Evolutionary conservation across 176 grass and related monocot genomes (phyloP).

Genomic region (Aechmea fasciata): DNA sequence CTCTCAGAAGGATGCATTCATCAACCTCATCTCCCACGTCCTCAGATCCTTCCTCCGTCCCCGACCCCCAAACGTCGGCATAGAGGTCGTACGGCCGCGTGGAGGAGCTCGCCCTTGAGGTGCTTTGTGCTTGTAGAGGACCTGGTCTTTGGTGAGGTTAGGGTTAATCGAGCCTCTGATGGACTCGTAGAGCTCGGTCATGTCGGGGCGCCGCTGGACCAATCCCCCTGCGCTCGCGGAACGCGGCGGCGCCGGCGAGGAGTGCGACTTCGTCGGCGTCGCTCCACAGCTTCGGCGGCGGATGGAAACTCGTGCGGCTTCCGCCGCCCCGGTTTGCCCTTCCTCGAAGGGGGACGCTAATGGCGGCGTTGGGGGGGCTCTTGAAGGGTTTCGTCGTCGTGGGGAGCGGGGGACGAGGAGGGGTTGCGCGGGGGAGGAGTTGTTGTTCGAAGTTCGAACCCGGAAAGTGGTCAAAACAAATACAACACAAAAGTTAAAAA

Average conservation of each 20-base stretch:
- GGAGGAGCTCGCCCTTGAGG: conserved; percentile 73
- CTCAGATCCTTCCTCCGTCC: conserved; percentile 10
- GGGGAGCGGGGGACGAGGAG: neutral
- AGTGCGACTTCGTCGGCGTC: conserved; percentile 50
- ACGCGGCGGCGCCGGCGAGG: conserved; percentile 37
- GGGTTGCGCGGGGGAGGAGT: neutral
- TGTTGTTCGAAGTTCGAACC: neutral
- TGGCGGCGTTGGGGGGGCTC: conserved; percentile 14
- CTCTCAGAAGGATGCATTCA: neutral
- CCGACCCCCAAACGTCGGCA: conserved; percentile 42
- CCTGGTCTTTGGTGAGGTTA: conserved; percentile 46
- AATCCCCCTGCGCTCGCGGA: conserved; percentile 39
- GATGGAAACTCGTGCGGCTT: conserved; percentile 24
- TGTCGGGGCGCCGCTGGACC: conserved; percentile 27
- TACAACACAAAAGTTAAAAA: neutral
- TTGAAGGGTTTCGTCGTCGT: neutral
- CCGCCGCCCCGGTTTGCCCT: conserved; percentile 28
- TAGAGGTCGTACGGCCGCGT: conserved; percentile 37
- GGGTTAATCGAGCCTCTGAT: conserved; percentile 29
- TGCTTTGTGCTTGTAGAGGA: conserved; percentile 84
- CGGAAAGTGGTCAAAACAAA: neutral
- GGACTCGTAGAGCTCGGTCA: conserved; percentile 36
- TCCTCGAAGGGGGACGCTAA: conserved; percentile 18
- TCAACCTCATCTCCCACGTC: conserved; percentile 26
- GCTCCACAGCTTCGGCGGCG: conserved; percentile 38